Base-by-base conservation (phyloP, 495 filamentous ascomycete genomes). In the Hypoxylon lenormandii region DNA sequence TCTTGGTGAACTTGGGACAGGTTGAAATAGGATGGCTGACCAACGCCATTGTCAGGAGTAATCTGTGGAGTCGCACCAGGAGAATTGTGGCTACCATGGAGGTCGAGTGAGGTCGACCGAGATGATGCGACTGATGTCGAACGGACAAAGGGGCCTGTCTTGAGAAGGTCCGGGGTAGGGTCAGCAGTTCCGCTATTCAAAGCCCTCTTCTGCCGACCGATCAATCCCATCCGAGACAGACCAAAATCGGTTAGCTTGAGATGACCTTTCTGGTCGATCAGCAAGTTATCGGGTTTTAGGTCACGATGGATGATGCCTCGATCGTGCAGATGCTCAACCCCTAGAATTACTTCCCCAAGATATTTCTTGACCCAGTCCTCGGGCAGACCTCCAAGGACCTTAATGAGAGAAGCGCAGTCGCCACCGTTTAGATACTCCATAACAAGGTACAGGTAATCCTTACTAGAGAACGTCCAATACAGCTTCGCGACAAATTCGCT, bases 351-450 rank as follows among this genome's bases (percentile, higher is more conserved):
- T 80, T 98, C 95, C 12, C 90, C 95, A 46, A 97, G 85, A 78
- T 98, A 98, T 75, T 95, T 97, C 79, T 94, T 96, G 6, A 91
- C 91, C 95, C 96, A 98, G 69, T 98, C 96, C 78, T 98, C 95
- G 0, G 93, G 90, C 23, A 98, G 83, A 1, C 90, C 92, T 19
- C 92, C 93, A 42, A 98, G 84, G 42, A 96, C 86, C 76, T 98
- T 98, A 77, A 98, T 93, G 49, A 98, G 86, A 21, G 95, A 96
- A 52, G 96, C 95, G 76, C 94, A 97, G 74, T 98, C 95, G 54
- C 95, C 95, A 16, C 95, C 95, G 72, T 98, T 98, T 54, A 98
- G 82, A 80, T 98, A 98, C 74, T 98, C 95, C 95, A 98, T 98
- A 13, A 98, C 95, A 69, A 98, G 82, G 76, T 98, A 98, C 26